Evolutionary conservation across 768 basidiomycete species (phyloP), one percentile per base, ranked within the genome.

Genomic region (Plicaturopsis crispa): DNA sequence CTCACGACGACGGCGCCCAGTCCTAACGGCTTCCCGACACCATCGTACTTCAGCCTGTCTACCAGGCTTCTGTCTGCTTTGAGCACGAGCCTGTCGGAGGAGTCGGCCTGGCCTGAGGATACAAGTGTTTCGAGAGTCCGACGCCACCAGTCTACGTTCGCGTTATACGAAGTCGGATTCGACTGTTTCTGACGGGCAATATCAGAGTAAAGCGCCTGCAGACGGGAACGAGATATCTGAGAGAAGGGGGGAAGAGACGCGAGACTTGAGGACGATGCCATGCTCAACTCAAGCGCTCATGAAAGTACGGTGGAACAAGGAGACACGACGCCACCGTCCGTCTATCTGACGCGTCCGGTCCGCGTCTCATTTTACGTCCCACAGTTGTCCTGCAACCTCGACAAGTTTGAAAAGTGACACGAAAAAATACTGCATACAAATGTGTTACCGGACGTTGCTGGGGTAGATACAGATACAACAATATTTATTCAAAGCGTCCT

Each of bases 131-230:
- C 73, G 6, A 91, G 65, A 0, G 78, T 74, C 32, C 65, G 62
- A 23, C 73, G 75, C 93, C 93, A 97, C 92, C 92, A 97, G 38
- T 81, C 76, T 21, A 90, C 65, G 51, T 87, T 86, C 8, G 87
- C 76, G 35, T 75, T 61, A 56, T 81, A 96, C 4, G 87, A 80
- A 2, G 82, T 72, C 0, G 89, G 84, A 56, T 97, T 93, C 1
- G 88, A 83, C 34, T 76, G 65, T 49, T 84, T 87, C 60, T 93
- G 89, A 10, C 78, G 68, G 0, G 85, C 78, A 41, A 93, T 79
- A 52, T 93, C 90, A 6, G 91, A 84, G 60, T 93, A 97, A 5
- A 97, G 67, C 0, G 90, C 77, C 44, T 84, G 79, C 0, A 89
- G 66, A 6, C 86, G 78, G 17, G 72, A 50, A 7, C 50, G 57